Evolutionary conservation across 257 asterid species (phyloP).

Genomic region (Rehmannia glutinosa): DNA sequence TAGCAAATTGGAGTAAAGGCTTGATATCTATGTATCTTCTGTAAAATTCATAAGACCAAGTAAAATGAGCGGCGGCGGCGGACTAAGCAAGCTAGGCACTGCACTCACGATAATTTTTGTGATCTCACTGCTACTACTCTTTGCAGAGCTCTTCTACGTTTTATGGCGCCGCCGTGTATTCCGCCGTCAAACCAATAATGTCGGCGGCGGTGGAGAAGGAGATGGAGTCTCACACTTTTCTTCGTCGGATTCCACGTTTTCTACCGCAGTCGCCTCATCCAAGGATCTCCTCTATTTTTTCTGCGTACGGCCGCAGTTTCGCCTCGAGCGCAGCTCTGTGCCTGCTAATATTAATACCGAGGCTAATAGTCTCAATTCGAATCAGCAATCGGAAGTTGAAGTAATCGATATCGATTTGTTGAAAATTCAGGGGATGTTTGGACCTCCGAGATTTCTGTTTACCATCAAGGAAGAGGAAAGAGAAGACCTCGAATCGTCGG

Average conservation of each 20-base stretch:
- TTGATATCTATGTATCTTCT: too few species aligned
- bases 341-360: neutral
- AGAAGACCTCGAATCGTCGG: slow-evolving; percentile 40
- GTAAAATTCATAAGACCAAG: too few species aligned
- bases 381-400: slow-evolving; percentile 30
- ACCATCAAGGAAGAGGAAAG: slow-evolving; percentile 60
- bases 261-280: slow-evolving; percentile 23
- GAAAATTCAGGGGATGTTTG: slow-evolving; percentile 51
- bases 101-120: slow-evolving; percentile 42
- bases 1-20: too few species aligned
- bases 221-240: slow-evolving; percentile 16
- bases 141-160: slow-evolving; percentile 38
- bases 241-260: slow-evolving; percentile 23
- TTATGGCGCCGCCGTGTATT: slow-evolving; percentile 56
- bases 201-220: slow-evolving; percentile 12
- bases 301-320: slow-evolving; percentile 35
- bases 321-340: slow-evolving; percentile 27
- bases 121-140: slow-evolving; percentile 35
- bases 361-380: neutral
- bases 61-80: slow-evolving; percentile 35
- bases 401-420: slow-evolving; percentile 53
- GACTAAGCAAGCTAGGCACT: slow-evolving; percentile 40
- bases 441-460: slow-evolving; percentile 54
- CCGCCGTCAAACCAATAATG: slow-evolving; percentile 29
- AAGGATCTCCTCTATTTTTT: slow-evolving; percentile 50